Base-by-base conservation (phyloP, 768 basidiomycete genomes). In the Suillus luteus region DNA sequence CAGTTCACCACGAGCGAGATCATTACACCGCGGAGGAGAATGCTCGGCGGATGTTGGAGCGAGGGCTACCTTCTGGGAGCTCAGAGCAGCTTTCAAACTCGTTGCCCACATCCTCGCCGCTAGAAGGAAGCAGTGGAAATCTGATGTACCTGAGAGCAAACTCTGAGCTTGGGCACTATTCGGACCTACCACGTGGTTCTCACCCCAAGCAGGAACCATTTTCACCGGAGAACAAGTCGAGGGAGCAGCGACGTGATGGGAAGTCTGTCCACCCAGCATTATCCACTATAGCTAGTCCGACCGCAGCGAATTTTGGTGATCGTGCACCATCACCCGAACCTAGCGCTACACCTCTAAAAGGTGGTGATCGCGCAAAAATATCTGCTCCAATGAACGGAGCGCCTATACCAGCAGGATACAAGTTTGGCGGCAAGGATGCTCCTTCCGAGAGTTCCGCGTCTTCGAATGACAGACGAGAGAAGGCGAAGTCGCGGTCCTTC, bases 401-500 rank as follows among this genome's bases (percentile, higher is more conserved):
- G 15, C 92, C 90, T 49, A 91, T 96, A 43, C 95, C 95, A 5
- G 84, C 86, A 40, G 94, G 94, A 0, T 93, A 90, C 82, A 96
- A 95, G 77, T 98, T 96, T 71, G 93, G 91, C 12, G 80, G 84
- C 55, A 95, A 94, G 76, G 92, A 90, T 44, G 75, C 83, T 54
- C 72, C 82, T 17, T 72, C 78, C 22, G 81, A 83, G 46, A 68
- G 79, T 43, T 72, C 79, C 54, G 24, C 57, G 19, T 69, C 73
- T 15, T 73, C 71, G 49, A 87, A 72, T 64, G 93, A 96, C 65
- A 83, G 96, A 73, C 85, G 94, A 63, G 91, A 94, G 72, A 98
- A 96, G 79, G 90, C 92, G 24, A 96, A 96, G 79, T 95, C 93
- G 64, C 86, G 93, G 55, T 88, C 88, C 8, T 97, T 99, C 80